Base-by-base conservation (phyloP, 106 monocot genomes). In the Acorus calamus region DNA sequence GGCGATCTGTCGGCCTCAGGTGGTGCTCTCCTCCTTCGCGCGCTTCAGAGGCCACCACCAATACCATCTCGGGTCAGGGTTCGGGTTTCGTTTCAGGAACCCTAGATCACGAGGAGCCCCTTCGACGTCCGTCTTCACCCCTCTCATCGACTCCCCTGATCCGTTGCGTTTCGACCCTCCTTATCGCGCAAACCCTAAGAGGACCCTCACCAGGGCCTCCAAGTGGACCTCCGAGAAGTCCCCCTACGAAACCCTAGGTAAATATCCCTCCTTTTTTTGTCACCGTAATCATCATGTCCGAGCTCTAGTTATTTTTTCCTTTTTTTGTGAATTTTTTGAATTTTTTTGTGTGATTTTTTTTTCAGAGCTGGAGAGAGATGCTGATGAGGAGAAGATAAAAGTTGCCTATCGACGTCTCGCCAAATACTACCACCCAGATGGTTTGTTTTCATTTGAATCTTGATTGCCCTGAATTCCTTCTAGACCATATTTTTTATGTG, bases 341-440 rank as follows among this genome's bases (percentile, higher is more conserved):
- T 5, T 43, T 73, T 55, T 57, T 69, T 47, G 28, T 58, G 4
- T 68, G 11, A n/a, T n/a, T n/a, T 63, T 42, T 46, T 66, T 68
- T 12, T 13, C 72, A 94, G 94, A 94, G 69, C 79, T 94, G 72
- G 89, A 80, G 51, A 72, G 79, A 54, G 89, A 86, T 76, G 89
- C 89, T 14, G 84, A 89, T 57, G 94, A 89, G 42, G 94, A 94
- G 77, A 94, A 73, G 45, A 94, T 94, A 61, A 94, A 89, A 70
- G 44, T 73, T 6, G 83, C 89, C 3, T 94, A 89, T 69, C 76
- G 94, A 67, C 66, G 89, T 72, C 70, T 94, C 62, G 94, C 89
- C 46, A 94, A 94, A 56, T 89, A 77, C 66, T 94, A 94, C 64
- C 94, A 94, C 72, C 94, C 94, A 13, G 94, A 94, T 82, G 89